Base-by-base conservation (phyloP, 306 rosid genomes). In the Sicyos baderoa region DNA sequence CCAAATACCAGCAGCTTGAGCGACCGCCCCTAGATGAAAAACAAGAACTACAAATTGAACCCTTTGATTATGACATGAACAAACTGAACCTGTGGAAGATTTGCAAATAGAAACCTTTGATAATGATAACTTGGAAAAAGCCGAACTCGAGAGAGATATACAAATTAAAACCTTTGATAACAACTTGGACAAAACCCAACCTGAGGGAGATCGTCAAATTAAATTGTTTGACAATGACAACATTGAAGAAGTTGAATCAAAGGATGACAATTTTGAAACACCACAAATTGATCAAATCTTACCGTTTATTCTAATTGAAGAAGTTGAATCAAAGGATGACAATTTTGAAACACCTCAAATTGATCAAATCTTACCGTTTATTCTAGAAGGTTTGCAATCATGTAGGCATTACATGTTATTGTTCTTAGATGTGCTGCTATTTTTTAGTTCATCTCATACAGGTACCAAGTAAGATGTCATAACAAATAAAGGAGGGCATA, bases 311-410 rank as follows among this genome's bases (percentile, higher is more conserved):
- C 86, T 92, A 48, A n/a, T n/a, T n/a, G n/a, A n/a, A n/a, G n/a
- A n/a, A n/a, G 83, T 68, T 72, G 88, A 75, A 61, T 53, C 83
- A 52, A 73, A 75, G 50, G 79, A 60, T 74, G 76, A 53, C 73
- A 74, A 70, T 56, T 76, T 73, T 25, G 91, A 84, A 74, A 74
- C 84, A 58, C 76, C 89, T 47, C 77, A 78, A 70, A 51, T 72
- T 27, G 89, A 86, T 76, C 87, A 75, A 75, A 76, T 83, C 81
- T 92, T 82, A 64, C 80, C 89, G 7, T 89, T 92, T 84, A 40
- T 86, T 76, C 86, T 92, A 48, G 94, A 92, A 86, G 98, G 98
- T 86, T 85, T 89, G 93, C 89, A 80, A 78, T 57, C 70, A 79
- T 82, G 81, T 85, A 77, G 93, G 84, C 78, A 77, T 84, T 86